A percentile compares a stretch with the other conserved stretches of the same genome.
Conservation (phyloP, 1,284 basidiomycete species). For the Exobasidium cylindrosporum region DNA sequence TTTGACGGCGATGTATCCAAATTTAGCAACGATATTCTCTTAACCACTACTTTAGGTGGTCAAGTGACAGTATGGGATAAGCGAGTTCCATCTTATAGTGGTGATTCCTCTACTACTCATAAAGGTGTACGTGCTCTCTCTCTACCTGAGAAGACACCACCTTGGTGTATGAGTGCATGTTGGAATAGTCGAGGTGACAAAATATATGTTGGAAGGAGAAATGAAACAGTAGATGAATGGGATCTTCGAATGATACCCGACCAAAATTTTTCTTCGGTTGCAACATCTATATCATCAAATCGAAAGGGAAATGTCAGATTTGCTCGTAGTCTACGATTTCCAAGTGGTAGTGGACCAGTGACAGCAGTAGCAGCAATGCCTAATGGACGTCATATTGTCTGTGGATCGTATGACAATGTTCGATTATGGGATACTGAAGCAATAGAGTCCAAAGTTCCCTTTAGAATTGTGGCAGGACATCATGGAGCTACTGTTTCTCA, state of each 20-base stretch:
- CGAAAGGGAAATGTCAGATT: constrained; percentile 65
- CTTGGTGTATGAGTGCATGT: constrained; percentile 72
- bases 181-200: constrained; percentile 86
- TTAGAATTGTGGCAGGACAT: constrained; percentile 94
- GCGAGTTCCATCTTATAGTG: constrained; percentile 61
- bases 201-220: constrained; percentile 85
- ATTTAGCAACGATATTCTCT: constrained; percentile 77
- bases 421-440: constrained; percentile 82
- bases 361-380: constrained; percentile 86
- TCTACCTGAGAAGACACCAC: constrained; percentile 84
- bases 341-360: constrained; percentile 82
- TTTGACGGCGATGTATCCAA: constrained; percentile 46
- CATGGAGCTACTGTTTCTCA: constrained; percentile 89
- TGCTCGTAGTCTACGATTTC: constrained; percentile 77
- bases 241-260: constrained; percentile 63
- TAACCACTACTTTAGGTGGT: constrained; percentile 88
- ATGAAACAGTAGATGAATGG: constrained; percentile 89
- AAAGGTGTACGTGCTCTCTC: constrained; percentile 75
- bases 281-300: neutral
- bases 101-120: constrained; percentile 41
- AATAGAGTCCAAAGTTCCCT: constrained; percentile 64
- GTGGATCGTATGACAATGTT: constrained; percentile 88
- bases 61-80: constrained; percentile 89
- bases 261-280: neutral
- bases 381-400: constrained; percentile 82